Conservation (phyloP, 2,329 filamentous ascomycete species). For the Fusarium guadeloupense region DNA sequence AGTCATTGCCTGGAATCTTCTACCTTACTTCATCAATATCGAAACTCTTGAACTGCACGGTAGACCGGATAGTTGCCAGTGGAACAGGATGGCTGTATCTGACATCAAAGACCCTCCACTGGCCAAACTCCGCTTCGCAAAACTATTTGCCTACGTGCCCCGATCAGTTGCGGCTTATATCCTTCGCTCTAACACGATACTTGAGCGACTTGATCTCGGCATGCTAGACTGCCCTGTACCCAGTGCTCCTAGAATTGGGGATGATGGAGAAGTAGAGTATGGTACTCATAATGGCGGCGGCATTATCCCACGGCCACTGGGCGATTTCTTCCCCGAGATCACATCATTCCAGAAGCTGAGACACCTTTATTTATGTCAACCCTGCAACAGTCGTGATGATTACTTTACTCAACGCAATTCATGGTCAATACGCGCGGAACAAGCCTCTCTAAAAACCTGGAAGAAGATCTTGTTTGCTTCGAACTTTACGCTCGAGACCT, state of each 20-base stretch:
- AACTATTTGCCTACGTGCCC: conserved; percentile 24
- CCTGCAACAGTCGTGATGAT: not conserved
- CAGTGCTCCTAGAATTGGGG: accelerated
- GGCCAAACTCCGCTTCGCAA: conserved; percentile 6
- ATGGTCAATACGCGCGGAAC: conserved; percentile 17
- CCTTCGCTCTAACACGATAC: not conserved
- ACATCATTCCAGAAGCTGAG: not conserved
- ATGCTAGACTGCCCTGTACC: conserved; percentile 17
- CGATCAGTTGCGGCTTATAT: conserved; percentile 1
- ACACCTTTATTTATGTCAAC: conserved; percentile 10
- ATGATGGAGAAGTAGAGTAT: not conserved
- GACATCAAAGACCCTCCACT: not conserved
- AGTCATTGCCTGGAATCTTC: conserved; percentile 1
- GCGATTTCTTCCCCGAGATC: not conserved
- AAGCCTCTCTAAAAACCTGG: not conserved
- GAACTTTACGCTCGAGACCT: conserved; percentile 2
- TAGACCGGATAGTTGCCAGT: accelerated
- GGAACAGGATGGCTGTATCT: not conserved
- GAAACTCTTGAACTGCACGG: conserved; percentile 26
- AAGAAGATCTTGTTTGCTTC: not conserved
- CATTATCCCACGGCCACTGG: conserved; percentile 18
- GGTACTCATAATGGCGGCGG: not conserved
- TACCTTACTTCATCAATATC: conserved; percentile 23
- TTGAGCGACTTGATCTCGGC: conserved; percentile 27
- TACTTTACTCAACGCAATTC: conserved; percentile 13